phyloP scores from a whole-genome alignment of 108 stramenopile species.

The Nitzschia putrida region DNA sequence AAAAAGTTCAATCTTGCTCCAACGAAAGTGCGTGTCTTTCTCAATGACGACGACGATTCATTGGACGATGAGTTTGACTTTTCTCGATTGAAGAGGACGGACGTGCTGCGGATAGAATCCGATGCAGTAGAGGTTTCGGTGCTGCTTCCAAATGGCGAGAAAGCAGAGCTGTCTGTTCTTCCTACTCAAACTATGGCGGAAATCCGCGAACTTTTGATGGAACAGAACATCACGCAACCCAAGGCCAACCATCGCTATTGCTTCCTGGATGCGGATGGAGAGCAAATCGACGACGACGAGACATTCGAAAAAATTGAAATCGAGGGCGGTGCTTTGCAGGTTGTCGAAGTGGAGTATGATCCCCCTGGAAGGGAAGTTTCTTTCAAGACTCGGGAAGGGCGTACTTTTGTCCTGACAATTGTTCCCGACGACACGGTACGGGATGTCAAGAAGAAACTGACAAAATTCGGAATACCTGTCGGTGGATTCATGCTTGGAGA shows the following conservation, averaged over 20 bases:
- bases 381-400: constrained; percentile 19
- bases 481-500: constrained; percentile 17
- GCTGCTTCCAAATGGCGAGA: constrained; percentile 7
- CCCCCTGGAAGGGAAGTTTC: background rate
- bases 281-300: constrained; percentile 19
- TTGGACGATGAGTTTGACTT: constrained; percentile 1
- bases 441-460: constrained; percentile 12
- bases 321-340: constrained; percentile 1
- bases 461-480: constrained; percentile 5
- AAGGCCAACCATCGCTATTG: constrained; percentile 11
- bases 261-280: constrained; percentile 17
- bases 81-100: background rate
- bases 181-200: constrained; percentile 24
- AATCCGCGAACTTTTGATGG: constrained; percentile 13
- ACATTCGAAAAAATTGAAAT: constrained; percentile 10
- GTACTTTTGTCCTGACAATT: constrained; percentile 7
- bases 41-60: constrained; percentile 2
- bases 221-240: background rate
- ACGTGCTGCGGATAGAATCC: constrained; percentile 15
- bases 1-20: constrained; percentile 1
- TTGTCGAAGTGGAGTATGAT: background rate
- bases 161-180: constrained; percentile 5
- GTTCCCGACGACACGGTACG: constrained; percentile 17
- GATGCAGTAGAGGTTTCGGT: constrained; percentile 5
- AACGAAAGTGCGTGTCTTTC: background rate